phyloP scores from a whole-genome alignment of 768 basidiomycete species.

The Pleurotus tuber-regium region DNA sequence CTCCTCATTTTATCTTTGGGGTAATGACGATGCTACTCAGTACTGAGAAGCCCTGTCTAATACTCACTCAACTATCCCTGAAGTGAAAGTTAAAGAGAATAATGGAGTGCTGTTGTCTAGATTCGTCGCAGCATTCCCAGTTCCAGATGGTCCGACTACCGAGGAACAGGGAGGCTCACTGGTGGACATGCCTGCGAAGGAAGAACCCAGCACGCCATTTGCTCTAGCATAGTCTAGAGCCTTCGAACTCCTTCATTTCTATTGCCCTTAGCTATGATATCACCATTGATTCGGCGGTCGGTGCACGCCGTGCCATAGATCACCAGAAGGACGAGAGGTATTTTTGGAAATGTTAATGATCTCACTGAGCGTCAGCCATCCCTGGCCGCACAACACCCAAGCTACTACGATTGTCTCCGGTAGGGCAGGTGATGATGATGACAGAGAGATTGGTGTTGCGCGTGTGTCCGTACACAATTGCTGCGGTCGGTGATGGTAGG shows the following conservation, averaged over 20 bases:
- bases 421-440: conserved; percentile 8
- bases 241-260: neutral
- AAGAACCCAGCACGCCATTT: too few species aligned
- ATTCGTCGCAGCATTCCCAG: neutral
- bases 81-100: conserved; percentile 1
- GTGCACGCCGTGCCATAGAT: neutral
- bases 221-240: neutral
- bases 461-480: neutral
- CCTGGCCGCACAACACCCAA: conserved; percentile 9
- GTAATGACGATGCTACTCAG: neutral
- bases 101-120: neutral
- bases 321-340: conserved; percentile 1
- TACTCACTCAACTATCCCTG: neutral
- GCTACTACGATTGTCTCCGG: neutral
- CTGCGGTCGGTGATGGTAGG: conserved; percentile 7
- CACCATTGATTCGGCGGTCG: conserved; percentile 2
- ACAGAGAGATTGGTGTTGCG: neutral
- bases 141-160: conserved; percentile 7
- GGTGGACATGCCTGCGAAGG: neutral
- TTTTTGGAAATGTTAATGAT: conserved; percentile 8
- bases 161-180: conserved; percentile 8
- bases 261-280: conserved; percentile 7
- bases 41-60: neutral
- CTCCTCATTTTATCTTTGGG: neutral
- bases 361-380: conserved; percentile 2